Evolutionary conservation across 352 stramenopile species (phyloP).

Genomic region (Phytophthora rubi): DNA sequence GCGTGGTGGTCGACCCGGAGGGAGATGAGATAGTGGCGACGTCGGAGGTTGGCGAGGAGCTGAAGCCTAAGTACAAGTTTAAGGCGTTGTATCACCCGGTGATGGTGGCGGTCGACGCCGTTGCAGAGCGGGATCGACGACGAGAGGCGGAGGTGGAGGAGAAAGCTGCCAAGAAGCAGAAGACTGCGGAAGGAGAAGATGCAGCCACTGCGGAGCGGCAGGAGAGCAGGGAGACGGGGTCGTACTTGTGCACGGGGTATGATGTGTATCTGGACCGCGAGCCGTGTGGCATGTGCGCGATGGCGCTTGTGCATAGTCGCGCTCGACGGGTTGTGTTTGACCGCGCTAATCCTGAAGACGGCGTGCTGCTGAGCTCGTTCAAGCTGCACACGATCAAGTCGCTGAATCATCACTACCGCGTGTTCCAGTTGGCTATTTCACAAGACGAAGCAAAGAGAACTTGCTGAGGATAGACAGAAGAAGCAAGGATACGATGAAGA

Average conservation of each 20-base stretch:
- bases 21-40: conserved; percentile 40
- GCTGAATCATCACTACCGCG: conserved; percentile 90
- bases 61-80: conserved; percentile 44
- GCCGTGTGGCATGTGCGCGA: conserved; percentile 90
- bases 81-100: conserved; percentile 66
- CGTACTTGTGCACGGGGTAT: conserved; percentile 91
- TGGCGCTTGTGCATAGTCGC: conserved; percentile 90
- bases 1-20: conserved; percentile 62
- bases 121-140: conserved; percentile 66
- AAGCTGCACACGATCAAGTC: conserved; percentile 85
- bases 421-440: conserved; percentile 56
- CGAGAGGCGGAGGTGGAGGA: conserved; percentile 31
- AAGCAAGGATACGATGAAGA: not conserved
- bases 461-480: not conserved
- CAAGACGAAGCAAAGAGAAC: not conserved
- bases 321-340: conserved; percentile 81
- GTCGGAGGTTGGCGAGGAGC: conserved; percentile 22
- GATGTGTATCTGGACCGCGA: conserved; percentile 88
- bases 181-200: conserved; percentile 19
- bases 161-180: conserved; percentile 47
- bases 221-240: conserved; percentile 39
- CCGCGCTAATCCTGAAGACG: conserved; percentile 55
- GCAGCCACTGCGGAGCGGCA: not conserved
- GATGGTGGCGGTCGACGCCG: conserved; percentile 70
- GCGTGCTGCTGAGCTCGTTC: conserved; percentile 66